Evolutionary conservation across 495 filamentous ascomycete species (phyloP), one percentile per base, ranked within the genome.

Genomic region (Bathelium albidoporum): DNA sequence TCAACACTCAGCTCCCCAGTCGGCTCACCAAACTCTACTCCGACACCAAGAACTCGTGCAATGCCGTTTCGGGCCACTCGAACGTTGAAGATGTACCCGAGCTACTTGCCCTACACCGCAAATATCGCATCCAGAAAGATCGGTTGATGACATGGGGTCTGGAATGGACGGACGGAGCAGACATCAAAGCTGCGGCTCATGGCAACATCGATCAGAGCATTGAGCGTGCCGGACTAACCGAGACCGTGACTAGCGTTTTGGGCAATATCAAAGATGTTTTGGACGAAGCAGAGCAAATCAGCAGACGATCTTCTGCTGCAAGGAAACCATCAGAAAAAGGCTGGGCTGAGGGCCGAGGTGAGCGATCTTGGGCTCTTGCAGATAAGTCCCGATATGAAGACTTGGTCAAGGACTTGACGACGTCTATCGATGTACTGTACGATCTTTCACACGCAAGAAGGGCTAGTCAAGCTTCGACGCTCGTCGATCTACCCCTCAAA

Each of bases 1-100:
- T 29, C 9, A 55, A 24, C 24, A 55, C 49, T 31, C 60, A 43
- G 39, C 76, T 85, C 65, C 83, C 84, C 73, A 83, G 87, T 64
- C 85, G 90, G 65, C 81, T 96, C 43, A 94, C 90, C 58, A 87
- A 93, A 74, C 83, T 95, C 68, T 96, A 95, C 75, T 88, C 90
- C 67, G 90, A 96, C 76, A 93, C 90, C 55, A 96, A 96, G 72
- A 88, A 86, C 59, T 91, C 88, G 16, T 91, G 88, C 74, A 88
- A 91, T 72, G 89, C 87, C 67, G 84, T 90, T 66, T 88, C 87
- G 62, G 88, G 87, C 22, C 85, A 86, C 7, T 82, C 81, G 34
- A 87, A 84, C 59, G 77, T 77, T 60, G 49, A 78, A 43, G 31
- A 80, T 20, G 77, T 79, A 36, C 80, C 81, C 1, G 80, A 86